Evolutionary conservation across 2,329 filamentous ascomycete genomes (phyloP), one percentile per base, ranked within the genome.

Genomic region (Septoria petroselini): DNA sequence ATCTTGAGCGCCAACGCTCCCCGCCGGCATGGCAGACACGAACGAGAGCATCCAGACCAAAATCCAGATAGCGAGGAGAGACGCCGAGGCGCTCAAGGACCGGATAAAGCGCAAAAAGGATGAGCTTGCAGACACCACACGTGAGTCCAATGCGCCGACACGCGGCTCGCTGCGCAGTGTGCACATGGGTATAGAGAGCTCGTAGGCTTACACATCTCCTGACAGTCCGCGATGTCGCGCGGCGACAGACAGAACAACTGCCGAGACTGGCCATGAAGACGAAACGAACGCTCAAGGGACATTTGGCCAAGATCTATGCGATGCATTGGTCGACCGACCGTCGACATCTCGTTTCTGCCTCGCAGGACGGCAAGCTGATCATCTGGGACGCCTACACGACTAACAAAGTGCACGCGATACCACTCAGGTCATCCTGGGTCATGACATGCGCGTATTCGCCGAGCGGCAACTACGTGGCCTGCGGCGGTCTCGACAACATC

Each of bases 271-370:
- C 91, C 69, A 97, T 98, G 93, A 95, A 93, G 80, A 88, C 91
- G 59, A 93, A 95, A 77, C 87, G 90, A 66, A 96, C 91, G 42
- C 80, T 98, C 61, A 97, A 97, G 77, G 93, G 93, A 60, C 93
- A 98, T 79, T 76, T 98, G 61, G 93, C 93, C 65, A 98, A 98
- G 77, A 98, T 98, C 66, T 98, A 98, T 73, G 93, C 93, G 65
- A 98, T 98, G 93, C 93, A 98, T 78, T 98, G 93, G 93, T 97
- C 93, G 27, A 98, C 93, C 58, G 93, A 98, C 74, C 84, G 93
- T 68, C 85, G 93, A 72, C 93, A 97, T 73, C 83, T 97, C 54
- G 93, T 98, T 44, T 97, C 93, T 9, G 93, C 93, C 58, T 98
- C 93, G 62, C 93, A 98, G 74, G 93, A 98, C 67, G 93, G 93